Percentiles rank a stretch among this genome's conserved stretches.
Conservation (phyloP, 108 stramenopile genomes). For the Bacterosira constricta region DNA sequence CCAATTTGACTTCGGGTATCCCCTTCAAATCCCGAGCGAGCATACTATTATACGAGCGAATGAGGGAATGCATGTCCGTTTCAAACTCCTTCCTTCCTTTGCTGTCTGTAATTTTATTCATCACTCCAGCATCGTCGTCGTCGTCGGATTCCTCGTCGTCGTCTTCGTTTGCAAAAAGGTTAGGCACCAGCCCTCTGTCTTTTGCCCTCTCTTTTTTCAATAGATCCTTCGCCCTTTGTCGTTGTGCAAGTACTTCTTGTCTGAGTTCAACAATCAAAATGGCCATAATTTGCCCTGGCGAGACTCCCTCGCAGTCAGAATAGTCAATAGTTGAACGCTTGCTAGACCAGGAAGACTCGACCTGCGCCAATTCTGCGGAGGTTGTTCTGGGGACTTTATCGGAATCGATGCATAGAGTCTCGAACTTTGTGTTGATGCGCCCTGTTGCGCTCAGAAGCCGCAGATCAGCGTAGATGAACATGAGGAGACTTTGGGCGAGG, state of each 20-base stretch:
- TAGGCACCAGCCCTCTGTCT: slow-evolving; percentile 12
- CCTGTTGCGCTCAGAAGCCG: slow-evolving; percentile 69
- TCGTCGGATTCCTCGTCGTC: slow-evolving; percentile 23
- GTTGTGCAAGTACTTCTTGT: slow-evolving; percentile 46
- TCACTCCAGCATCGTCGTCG: slow-evolving; percentile 39
- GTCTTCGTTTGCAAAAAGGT: slow-evolving; percentile 15
- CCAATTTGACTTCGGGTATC: slow-evolving; percentile 28
- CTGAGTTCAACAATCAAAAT: slow-evolving; percentile 68
- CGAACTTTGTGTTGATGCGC: slow-evolving; percentile 63
- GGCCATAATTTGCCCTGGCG: slow-evolving; percentile 71
- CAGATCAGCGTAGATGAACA: slow-evolving; percentile 73
- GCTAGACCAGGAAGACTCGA: neutral
- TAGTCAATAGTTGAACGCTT: too few relatives aligned
- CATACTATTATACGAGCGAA: slow-evolving; percentile 63
- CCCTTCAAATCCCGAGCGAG: slow-evolving; percentile 51
- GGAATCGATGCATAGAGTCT: slow-evolving; percentile 61
- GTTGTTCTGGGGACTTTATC: slow-evolving; percentile 47
- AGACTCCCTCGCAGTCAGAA: slow-evolving; percentile 46
- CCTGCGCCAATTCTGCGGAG: slow-evolving; percentile 41
- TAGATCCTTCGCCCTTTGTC: slow-evolving; percentile 32
- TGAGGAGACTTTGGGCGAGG: slow-evolving; percentile 60
- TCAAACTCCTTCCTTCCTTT: slow-evolving; percentile 50
- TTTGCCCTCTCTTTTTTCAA: slow-evolving; percentile 16
- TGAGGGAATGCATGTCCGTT: slow-evolving; percentile 53
- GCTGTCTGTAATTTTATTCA: slow-evolving; percentile 35